Evolutionary conservation across 768 basidiomycete genomes (phyloP).

Genomic region (Leccinum barrowsii): DNA sequence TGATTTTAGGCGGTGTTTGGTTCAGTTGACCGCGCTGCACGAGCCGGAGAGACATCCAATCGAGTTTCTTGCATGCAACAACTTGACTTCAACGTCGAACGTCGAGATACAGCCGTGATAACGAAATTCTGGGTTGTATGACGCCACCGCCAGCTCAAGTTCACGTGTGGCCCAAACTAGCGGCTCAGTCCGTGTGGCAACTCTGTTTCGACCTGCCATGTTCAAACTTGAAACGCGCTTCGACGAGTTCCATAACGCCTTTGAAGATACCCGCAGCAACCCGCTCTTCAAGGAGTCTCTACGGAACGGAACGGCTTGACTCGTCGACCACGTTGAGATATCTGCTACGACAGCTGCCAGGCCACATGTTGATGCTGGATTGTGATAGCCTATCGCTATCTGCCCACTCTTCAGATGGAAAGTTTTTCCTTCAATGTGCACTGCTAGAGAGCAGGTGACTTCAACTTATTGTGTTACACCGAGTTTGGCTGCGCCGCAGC

Average conservation of each 20-base stretch:
- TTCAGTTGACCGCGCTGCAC: too few relatives aligned
- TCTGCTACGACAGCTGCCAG: not conserved
- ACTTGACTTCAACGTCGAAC: too few relatives aligned
- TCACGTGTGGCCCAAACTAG: not conserved
- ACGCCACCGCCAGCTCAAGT: not conserved
- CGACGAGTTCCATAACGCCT: not conserved
- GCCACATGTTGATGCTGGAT: not conserved
- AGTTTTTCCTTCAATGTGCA: not conserved
- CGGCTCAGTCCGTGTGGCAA: not conserved
- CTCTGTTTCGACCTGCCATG: not conserved
- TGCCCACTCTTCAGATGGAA: not conserved
- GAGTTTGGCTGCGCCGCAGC: slow-evolving; percentile 1
- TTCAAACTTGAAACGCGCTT: not conserved
- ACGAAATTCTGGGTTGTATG: not conserved
- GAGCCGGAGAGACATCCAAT: too few relatives aligned
- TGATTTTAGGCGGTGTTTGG: not conserved
- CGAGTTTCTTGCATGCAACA: too few relatives aligned
- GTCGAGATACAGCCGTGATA: not conserved
- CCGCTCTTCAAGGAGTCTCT: not conserved
- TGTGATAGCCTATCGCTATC: not conserved
- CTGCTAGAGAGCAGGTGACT: not conserved
- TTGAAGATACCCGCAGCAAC: not conserved
- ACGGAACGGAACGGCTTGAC: not conserved
- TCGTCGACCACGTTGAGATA: not conserved
- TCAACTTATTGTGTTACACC: not conserved